These are phyloP conservation scores for Linnemannia elongata DNA, from an alignment of 192 early-diverging fungal genomes.

Conservation along the genomic window DNA sequence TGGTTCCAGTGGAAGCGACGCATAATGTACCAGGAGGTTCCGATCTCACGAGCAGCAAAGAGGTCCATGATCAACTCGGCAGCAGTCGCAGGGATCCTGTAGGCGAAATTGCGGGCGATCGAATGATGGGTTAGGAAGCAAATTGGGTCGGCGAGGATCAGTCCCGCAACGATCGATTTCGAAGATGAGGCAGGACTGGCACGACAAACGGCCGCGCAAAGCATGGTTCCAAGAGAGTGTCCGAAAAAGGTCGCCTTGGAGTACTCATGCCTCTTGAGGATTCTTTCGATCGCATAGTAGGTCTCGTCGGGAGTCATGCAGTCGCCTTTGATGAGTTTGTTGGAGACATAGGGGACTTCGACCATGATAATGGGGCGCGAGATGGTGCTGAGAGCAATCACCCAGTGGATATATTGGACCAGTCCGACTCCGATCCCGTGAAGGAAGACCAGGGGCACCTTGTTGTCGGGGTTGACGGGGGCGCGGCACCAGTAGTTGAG, in stretches of 20 bases:
- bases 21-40: constrained; percentile 56
- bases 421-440: constrained; percentile 79
- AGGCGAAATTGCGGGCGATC: constrained; percentile 74
- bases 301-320: constrained; percentile 69
- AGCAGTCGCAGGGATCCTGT: constrained; percentile 53
- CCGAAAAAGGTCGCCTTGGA: constrained; percentile 73
- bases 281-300: constrained; percentile 66
- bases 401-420: constrained; percentile 65
- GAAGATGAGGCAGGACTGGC: constrained; percentile 52
- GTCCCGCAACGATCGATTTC: constrained; percentile 62
- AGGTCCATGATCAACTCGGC: constrained; percentile 49
- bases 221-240: constrained; percentile 75
- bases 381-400: constrained; percentile 59
- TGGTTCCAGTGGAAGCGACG: constrained; percentile 54
- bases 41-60: constrained; percentile 52
- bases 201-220: constrained; percentile 71
- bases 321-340: constrained; percentile 67
- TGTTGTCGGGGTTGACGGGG: constrained; percentile 36
- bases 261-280: constrained; percentile 66
- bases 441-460: constrained; percentile 73
- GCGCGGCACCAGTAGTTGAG: constrained; percentile 41
- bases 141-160: constrained; percentile 77
- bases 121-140: constrained; percentile 74
- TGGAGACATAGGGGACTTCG: constrained; percentile 76
- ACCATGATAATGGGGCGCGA: constrained; percentile 64